Conservation (phyloP, 78 protist species). For the Dictyostelium firmibasis region DNA sequence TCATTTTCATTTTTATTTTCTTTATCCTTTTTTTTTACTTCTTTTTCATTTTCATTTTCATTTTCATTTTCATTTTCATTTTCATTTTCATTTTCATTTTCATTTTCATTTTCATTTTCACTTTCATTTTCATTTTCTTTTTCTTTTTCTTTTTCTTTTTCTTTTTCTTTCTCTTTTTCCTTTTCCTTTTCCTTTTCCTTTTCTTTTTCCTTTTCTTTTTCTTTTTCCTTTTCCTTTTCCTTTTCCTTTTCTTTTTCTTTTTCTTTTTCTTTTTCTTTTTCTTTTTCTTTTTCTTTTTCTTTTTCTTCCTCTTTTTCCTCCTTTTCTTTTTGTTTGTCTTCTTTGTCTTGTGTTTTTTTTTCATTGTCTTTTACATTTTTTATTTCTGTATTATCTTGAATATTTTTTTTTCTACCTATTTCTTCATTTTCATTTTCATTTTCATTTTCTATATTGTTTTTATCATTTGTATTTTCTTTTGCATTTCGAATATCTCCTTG, state of each 20-base stretch:
- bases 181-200: not conserved
- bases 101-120: not conserved
- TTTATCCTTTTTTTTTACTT: not conserved
- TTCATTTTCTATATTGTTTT: not conserved
- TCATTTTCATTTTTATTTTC: not conserved
- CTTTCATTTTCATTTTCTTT: not conserved
- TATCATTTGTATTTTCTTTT: not conserved
- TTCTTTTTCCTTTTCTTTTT: not conserved
- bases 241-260: not conserved
- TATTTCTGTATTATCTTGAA: no score
- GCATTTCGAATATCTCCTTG: not conserved
- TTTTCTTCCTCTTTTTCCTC: no score
- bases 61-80: not conserved
- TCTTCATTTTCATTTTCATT: not conserved
- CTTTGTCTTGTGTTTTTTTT: not conserved
- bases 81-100: not conserved
- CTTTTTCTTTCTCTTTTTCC: not conserved
- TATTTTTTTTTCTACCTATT: no score
- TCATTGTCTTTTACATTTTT: not conserved
- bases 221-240: not conserved
- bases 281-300: not conserved
- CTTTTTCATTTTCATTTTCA: not conserved
- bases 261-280: not conserved
- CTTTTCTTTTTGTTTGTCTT: not conserved
- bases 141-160: not conserved